phyloP scores from a whole-genome alignment of 768 basidiomycete genomes.

The Naganishia friedmannii region DNA sequence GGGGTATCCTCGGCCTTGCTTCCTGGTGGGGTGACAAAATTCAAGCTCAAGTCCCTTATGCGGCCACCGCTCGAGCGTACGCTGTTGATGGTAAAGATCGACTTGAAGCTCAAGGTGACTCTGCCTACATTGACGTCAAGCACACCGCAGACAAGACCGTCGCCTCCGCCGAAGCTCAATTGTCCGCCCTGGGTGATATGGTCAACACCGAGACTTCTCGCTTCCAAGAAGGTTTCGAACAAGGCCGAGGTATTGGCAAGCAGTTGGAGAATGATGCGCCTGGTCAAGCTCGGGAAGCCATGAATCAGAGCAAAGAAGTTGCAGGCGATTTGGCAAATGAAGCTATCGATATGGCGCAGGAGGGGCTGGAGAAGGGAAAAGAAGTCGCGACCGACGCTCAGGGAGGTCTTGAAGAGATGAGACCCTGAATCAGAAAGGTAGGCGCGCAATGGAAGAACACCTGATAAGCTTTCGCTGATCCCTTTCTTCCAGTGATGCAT shows the following conservation, averaged over 20 bases:
- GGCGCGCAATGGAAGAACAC: background rate
- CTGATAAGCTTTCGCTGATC: background rate
- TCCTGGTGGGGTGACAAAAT: slow-evolving; percentile 15
- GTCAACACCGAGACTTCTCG: slow-evolving; percentile 8
- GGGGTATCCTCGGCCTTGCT: slow-evolving; percentile 13
- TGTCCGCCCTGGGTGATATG: background rate
- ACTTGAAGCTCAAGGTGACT: slow-evolving; percentile 1
- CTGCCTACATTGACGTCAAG: slow-evolving; percentile 15
- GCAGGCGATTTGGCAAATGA: slow-evolving; percentile 18
- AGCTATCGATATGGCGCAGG: slow-evolving; percentile 5
- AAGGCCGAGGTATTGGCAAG: slow-evolving; percentile 16
- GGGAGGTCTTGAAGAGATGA: slow-evolving; percentile 2
- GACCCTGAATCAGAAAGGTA: slow-evolving; percentile 9
- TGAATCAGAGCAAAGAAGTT: slow-evolving; percentile 15
- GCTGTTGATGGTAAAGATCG: slow-evolving; percentile 11
- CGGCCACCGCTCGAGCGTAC: background rate
- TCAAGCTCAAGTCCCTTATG: slow-evolving; percentile 14
- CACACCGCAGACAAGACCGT: slow-evolving; percentile 3
- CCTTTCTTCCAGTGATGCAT: background rate
- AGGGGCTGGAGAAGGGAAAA: slow-evolving; percentile 14
- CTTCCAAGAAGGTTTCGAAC: slow-evolving; percentile 17
- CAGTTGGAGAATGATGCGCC: slow-evolving; percentile 14
- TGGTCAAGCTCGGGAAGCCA: slow-evolving; percentile 10
- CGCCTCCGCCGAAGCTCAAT: slow-evolving; percentile 2
- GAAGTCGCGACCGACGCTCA: slow-evolving; percentile 12